A percentile compares a stretch with the other conserved stretches of the same genome.
phyloP scores from a whole-genome alignment of 1,284 basidiomycete genomes.

The Volvariella surrecta region DNA sequence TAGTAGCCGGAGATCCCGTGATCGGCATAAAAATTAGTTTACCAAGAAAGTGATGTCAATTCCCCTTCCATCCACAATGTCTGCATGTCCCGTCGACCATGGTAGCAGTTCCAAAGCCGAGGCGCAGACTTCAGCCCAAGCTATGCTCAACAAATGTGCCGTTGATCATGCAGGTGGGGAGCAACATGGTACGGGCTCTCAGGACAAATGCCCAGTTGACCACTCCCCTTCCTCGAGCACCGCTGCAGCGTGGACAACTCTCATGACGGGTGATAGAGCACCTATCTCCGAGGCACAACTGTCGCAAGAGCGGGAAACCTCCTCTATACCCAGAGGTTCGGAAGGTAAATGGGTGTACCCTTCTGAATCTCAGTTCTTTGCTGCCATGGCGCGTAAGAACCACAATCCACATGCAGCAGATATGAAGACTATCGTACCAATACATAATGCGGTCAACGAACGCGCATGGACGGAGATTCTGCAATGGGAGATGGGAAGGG shows the following conservation, averaged over 20 bases:
- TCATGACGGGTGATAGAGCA: conserved; percentile 29
- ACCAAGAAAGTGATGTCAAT: not conserved
- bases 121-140: too few relatives aligned
- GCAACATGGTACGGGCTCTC: conserved; percentile 12
- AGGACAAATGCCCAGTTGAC: conserved; percentile 47
- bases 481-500: conserved; percentile 81
- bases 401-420: conserved; percentile 76
- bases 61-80: not conserved
- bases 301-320: conserved; percentile 69
- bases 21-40: too few relatives aligned
- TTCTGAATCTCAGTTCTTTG: conserved; percentile 95
- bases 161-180: conserved; percentile 34
- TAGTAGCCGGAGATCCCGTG: too few relatives aligned
- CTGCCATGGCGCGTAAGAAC: conserved; percentile 92
- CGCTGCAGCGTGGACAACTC: conserved; percentile 40
- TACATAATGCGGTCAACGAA: conserved; percentile 99
- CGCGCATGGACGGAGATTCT: conserved; percentile 89
- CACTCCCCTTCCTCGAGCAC: conserved; percentile 23
- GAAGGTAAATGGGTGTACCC: conserved; percentile 93
- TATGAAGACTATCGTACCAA: conserved; percentile 95
- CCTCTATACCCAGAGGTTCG: conserved; percentile 76
- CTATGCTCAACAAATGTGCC: conserved; percentile 43
- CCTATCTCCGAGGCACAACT: conserved; percentile 24
- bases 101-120: not conserved
- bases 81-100: conserved; percentile 16